phyloP scores from a whole-genome alignment of 306 rosid species.

The Cicer cuneatum region DNA sequence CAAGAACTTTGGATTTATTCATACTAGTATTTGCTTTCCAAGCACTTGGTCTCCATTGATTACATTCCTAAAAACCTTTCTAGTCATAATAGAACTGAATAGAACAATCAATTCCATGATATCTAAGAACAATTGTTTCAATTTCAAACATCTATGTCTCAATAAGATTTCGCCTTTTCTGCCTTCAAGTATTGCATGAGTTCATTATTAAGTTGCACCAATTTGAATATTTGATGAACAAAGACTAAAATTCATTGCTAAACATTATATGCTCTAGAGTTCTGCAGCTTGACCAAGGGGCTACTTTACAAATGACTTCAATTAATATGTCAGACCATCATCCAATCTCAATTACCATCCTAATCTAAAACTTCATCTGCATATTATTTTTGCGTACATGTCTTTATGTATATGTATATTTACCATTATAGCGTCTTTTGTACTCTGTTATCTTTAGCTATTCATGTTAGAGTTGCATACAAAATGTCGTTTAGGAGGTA shows the following conservation, averaged over 20 bases:
- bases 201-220: not conserved
- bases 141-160: not conserved
- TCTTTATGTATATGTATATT: slow-evolving; percentile 18
- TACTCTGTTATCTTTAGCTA: slow-evolving; percentile 7
- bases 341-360: slow-evolving; percentile 1
- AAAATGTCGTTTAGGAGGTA: slow-evolving; percentile 70
- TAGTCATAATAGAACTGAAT: not conserved
- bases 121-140: not conserved
- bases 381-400: no score
- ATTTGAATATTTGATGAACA: no score
- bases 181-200: not conserved
- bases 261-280: not conserved
- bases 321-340: not conserved
- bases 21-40: not conserved
- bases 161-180: not conserved
- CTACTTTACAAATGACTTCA: not conserved
- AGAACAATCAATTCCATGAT: not conserved
- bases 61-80: not conserved
- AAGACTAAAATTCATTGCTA: not conserved
- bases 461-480: slow-evolving; percentile 9
- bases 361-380: not conserved
- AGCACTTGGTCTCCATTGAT: not conserved
- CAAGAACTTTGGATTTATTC: slow-evolving; percentile 23
- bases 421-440: not conserved
- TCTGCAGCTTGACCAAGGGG: not conserved